Base-by-base conservation (phyloP, 257 asterid species). In the Scutellaria galericulata region DNA sequence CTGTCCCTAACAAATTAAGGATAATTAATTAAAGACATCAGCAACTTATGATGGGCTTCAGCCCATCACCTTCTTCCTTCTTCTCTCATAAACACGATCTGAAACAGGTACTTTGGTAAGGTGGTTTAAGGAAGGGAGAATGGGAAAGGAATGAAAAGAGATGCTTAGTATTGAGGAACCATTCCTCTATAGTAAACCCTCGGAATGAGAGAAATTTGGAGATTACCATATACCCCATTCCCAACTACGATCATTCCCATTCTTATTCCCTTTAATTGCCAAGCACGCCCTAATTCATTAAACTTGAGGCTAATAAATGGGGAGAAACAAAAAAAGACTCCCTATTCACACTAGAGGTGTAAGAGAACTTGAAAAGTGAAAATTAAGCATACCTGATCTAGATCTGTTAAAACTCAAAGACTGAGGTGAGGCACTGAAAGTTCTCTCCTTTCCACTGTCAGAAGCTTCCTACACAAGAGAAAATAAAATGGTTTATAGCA, bases 351-450 rank as follows among this genome's bases (percentile, higher is more conserved):
- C 48, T 14, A 46, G 48, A 52, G 65, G 48, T 10, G 37, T 24
- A 12, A 50, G 12, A 47, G 1, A 24, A 24, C 53, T 47, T 37
- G 9, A 41, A 39, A 72, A 5, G 37, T 37, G 35, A 42, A 53
- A 12, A 73, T 48, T 77, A 59, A 61, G 78, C 66, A 80, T 72
- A 89, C 97, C 97, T 11, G 96, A 86, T 85, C 90, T 83, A 47
- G 96, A 92, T 81, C 89, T 83, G 68, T 50, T 88, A 40, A 72
- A 74, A 71, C 81, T 59, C 46, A 66, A 42, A 65, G 78, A 59
- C 69, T 82, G 79, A 66, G 87, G 92, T 44, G 93, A 83, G 53
- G 51, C 78, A 47, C 55, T 40, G 41, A 71, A 55, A 12, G 24
- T 72, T 66, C 55, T 54, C 46, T 76, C 74, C 71, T 71, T 76